These are phyloP conservation scores for Dactylonectria estremocensis DNA, from an alignment of 2,329 filamentous ascomycete species.

Conservation along the genomic window DNA sequence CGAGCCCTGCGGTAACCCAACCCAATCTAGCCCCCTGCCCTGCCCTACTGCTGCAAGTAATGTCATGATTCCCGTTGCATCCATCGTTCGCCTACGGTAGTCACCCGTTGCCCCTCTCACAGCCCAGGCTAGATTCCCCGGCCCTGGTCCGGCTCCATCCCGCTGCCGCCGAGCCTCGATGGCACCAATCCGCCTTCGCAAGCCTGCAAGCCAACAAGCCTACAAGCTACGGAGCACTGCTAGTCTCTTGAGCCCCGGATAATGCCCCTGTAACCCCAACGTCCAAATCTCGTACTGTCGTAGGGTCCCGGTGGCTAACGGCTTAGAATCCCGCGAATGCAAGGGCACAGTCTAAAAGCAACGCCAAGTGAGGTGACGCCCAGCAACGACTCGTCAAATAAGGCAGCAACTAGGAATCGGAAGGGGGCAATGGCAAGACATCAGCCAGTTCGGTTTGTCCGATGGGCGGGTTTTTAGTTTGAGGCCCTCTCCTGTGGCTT, in stretches of 20 bases:
- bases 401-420: background rate
- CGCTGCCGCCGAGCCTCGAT: conserved; percentile 2
- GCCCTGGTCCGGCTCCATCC: background rate
- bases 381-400: background rate
- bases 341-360: conserved; percentile 1
- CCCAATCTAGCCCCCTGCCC: conserved; percentile 1
- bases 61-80: conserved; percentile 19
- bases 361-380: background rate
- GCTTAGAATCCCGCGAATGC: conserved; percentile 14
- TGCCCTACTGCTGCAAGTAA: conserved; percentile 22
- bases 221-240: background rate
- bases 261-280: conserved; percentile 11
- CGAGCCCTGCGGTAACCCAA: conserved; percentile 11
- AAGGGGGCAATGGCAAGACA: background rate
- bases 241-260: conserved; percentile 1
- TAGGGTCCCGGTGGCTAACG: conserved; percentile 11
- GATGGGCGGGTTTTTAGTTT: background rate
- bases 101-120: background rate
- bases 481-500: background rate
- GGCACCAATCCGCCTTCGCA: conserved; percentile 6
- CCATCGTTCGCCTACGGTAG: background rate
- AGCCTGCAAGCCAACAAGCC: background rate
- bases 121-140: conserved; percentile 12
- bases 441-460: background rate
- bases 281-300: conserved; percentile 13